Percentiles rank a stretch among this genome's conserved stretches.
Evolutionary conservation across 2,329 filamentous ascomycete species (phyloP).

Genomic region (Sporothrix sp.): DNA sequence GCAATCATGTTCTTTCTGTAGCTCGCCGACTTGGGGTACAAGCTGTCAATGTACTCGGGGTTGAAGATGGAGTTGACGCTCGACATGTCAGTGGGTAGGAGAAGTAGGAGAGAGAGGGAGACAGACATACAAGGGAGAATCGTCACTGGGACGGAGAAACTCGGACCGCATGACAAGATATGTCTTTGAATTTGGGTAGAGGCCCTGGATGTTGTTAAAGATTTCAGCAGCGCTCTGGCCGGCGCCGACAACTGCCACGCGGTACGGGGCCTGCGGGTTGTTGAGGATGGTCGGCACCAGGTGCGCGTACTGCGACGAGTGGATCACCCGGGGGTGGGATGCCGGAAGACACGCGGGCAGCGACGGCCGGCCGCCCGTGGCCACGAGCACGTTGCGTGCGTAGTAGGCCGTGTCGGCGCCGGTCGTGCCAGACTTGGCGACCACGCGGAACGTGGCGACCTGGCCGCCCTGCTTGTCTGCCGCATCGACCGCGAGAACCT

Average conservation of each 20-base stretch:
- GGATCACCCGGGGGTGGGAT: constrained; percentile 64
- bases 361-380: constrained; percentile 52
- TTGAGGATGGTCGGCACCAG: constrained; percentile 49
- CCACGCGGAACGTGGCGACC: constrained; percentile 54
- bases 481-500: constrained; percentile 59
- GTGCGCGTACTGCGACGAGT: constrained; percentile 78
- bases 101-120: not conserved
- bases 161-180: constrained; percentile 71
- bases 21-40: constrained; percentile 57
- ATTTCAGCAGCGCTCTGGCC: constrained; percentile 95
- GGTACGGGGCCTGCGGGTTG: constrained; percentile 49
- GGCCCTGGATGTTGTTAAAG: constrained; percentile 73
- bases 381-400: constrained; percentile 56
- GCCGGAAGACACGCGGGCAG: constrained; percentile 62
- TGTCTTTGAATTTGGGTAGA: constrained; percentile 75
- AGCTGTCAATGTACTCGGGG: constrained; percentile 67
- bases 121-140: constrained; percentile 73
- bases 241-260: constrained; percentile 75
- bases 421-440: constrained; percentile 51
- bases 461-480: constrained; percentile 10
- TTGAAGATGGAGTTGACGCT: constrained; percentile 97
- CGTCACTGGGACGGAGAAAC: constrained; percentile 81
- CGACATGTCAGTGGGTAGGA: too few species aligned
- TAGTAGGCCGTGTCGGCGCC: constrained; percentile 43
- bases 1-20: constrained; percentile 52